Evolutionary conservation across 805 yeast genomes (phyloP).

Genomic region (Sugiyamaella floridensis): DNA sequence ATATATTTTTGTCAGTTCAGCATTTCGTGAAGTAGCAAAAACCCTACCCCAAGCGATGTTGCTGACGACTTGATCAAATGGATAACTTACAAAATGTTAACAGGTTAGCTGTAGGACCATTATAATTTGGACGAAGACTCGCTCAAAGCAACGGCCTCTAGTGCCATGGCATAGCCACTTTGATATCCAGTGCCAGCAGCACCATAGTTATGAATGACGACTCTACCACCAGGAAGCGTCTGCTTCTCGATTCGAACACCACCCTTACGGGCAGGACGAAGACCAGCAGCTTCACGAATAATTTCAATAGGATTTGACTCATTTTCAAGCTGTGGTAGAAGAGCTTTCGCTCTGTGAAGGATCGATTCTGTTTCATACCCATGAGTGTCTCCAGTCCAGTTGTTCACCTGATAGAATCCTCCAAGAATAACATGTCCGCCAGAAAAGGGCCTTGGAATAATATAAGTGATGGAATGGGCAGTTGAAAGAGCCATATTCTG

Average conservation of each 20-base stretch:
- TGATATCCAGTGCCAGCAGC: conserved; percentile 78
- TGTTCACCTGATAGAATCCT: conserved; percentile 60
- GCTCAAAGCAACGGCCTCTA: conserved; percentile 29
- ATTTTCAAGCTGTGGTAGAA: conserved; percentile 35
- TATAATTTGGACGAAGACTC: conserved; percentile 1
- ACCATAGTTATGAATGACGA: conserved; percentile 65
- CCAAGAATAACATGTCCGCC: conserved; percentile 66
- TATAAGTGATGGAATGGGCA: conserved; percentile 53
- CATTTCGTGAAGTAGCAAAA: too few species aligned
- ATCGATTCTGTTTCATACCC: conserved; percentile 55
- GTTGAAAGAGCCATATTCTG: conserved; percentile 41
- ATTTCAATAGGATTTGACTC: conserved; percentile 41
- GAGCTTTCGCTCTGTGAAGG: conserved; percentile 49
- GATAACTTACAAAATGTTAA: too few species aligned
- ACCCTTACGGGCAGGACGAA: conserved; percentile 70
- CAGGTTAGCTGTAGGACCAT: too few species aligned
- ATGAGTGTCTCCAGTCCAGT: conserved; percentile 56
- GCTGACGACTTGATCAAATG: too few species aligned
- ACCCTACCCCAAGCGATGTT: too few species aligned
- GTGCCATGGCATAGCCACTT: conserved; percentile 61
- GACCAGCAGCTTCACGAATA: conserved; percentile 61
- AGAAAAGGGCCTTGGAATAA: conserved; percentile 65
- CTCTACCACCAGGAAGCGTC: conserved; percentile 30
- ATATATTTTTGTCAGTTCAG: too few species aligned
- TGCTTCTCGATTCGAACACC: conserved; percentile 67